Evolutionary conservation across 345 rosid genomes (phyloP), one percentile per base, ranked within the genome.

Genomic region (Eutrema yunnanense): DNA sequence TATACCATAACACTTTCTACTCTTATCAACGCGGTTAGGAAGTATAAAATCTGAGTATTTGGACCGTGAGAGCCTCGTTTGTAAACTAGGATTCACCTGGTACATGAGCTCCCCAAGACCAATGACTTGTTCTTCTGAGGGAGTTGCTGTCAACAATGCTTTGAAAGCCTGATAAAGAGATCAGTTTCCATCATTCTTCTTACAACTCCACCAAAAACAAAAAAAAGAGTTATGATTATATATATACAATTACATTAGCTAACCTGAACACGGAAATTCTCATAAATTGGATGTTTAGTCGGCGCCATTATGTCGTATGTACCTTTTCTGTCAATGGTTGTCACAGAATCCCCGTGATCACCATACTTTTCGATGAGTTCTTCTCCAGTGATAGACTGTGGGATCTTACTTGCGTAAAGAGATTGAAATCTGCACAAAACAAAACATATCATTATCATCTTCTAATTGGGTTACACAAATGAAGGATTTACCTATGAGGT

Each of bases 101-200:
- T 90, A 93, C 79, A 90, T 73, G 43, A 90, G 81, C 75, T 93
- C 98, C 51, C 98, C 98, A 22, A 93, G 90, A 53, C 96, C 82
- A 0, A 86, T 79, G 55, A 93, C 86, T 54, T 90, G 98, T 26
- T 93, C 98, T 61, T 86, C 94, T 69, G 98, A 93, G 69, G 72
- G 63, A 36, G 83, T 74, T 6, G 98, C 84, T 19, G 97, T 85
- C 60, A 93, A 65, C 80, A 93, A 77, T 52, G 97, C 92, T 84
- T 90, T 93, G 74, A 93, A 93, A 69, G 96, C 92, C 98, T 90
- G 60, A 29, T 46, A 73, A 29, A 43, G 3, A 58, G 9, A 61
- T 3, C 36, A 41, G 5, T 58, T 58, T 38, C 63, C 3, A 57
- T 6, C 50, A 70, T 14, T 48, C 22, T 69, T 37, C 19, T 37